Evolutionary conservation across 2,329 filamentous ascomycete species (phyloP).

Genomic region (Apiospora malaysiana): DNA sequence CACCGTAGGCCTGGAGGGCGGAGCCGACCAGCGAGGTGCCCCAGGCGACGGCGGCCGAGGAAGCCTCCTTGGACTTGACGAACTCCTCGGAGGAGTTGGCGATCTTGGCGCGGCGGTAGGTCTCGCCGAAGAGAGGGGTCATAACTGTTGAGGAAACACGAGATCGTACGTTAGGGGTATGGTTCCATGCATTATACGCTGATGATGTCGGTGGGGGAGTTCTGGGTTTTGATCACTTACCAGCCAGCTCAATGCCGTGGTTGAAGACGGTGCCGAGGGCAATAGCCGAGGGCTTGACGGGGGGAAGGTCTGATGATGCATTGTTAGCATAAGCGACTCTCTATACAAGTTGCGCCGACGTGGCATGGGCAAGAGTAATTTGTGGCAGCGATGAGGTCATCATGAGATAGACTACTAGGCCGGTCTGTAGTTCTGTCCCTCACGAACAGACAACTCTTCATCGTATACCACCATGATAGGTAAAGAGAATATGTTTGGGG

Average conservation of each 20-base stretch:
- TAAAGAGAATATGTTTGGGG: not conserved
- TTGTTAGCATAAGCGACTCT: not conserved
- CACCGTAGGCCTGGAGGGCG: constrained; percentile 86
- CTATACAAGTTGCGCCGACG: not conserved
- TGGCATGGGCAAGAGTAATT: not conserved
- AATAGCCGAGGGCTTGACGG: constrained; percentile 98
- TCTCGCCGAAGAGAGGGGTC: constrained; percentile 88
- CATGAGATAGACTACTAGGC: not conserved
- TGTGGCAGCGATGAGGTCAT: not conserved
- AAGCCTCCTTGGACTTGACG: constrained; percentile 89
- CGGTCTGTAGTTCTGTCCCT: not conserved
- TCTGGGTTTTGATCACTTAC: constrained; percentile 35
- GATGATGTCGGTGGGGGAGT: not conserved
- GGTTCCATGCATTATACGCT: not conserved
- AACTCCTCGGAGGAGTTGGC: constrained; percentile 98
- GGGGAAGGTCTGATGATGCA: constrained; percentile 55
- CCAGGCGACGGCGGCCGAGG: constrained; percentile 85
- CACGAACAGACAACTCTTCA: not conserved
- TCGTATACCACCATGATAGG: not conserved
- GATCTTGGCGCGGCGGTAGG: constrained; percentile 89
- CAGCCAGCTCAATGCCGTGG: constrained; percentile 85
- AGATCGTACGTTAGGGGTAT: not conserved
- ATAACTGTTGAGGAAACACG: constrained; percentile 58
- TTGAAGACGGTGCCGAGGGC: constrained; percentile 96
- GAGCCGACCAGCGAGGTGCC: constrained; percentile 89